These are phyloP conservation scores for Blastocystis sp. DNA, from an alignment of 352 stramenopile genomes.

Conservation along the genomic window DNA sequence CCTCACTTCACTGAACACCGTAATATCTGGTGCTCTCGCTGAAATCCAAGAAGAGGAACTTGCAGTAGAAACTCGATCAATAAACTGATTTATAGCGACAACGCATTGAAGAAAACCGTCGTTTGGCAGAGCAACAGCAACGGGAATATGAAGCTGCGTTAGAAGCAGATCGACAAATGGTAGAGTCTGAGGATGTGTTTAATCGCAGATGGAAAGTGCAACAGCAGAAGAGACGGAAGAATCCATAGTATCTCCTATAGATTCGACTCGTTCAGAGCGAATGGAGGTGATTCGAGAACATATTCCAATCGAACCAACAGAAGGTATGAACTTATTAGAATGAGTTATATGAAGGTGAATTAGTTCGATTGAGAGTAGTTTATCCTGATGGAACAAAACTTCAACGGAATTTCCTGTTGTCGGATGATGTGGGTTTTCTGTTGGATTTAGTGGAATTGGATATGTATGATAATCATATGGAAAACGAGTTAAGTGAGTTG, in stretches of 20 bases:
- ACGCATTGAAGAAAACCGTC: constrained; percentile 13
- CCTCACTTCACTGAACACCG: not conserved
- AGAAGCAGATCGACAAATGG: not conserved
- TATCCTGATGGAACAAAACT: constrained; percentile 58
- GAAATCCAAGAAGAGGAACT: constrained; percentile 4
- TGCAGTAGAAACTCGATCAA: not conserved
- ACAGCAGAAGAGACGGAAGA: not conserved
- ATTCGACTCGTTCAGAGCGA: not conserved
- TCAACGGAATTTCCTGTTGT: constrained; percentile 29
- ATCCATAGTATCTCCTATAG: not conserved
- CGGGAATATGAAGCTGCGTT: constrained; percentile 40
- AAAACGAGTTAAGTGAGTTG: not conserved
- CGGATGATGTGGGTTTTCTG: constrained; percentile 7
- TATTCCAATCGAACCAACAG: constrained; percentile 7
- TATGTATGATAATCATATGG: constrained; percentile 30
- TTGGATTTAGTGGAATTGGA: constrained; percentile 34
- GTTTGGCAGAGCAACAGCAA: constrained; percentile 22
- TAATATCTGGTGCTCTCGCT: not conserved
- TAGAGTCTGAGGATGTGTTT: not conserved
- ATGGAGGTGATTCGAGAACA: constrained; percentile 32
- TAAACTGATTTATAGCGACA: constrained; percentile 1
- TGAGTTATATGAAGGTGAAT: not conserved
- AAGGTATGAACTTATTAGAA: not conserved
- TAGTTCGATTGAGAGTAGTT: constrained; percentile 19
- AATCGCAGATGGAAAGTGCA: not conserved